Conservation (phyloP, 331 rosid genomes). For the Malus hybrid region DNA sequence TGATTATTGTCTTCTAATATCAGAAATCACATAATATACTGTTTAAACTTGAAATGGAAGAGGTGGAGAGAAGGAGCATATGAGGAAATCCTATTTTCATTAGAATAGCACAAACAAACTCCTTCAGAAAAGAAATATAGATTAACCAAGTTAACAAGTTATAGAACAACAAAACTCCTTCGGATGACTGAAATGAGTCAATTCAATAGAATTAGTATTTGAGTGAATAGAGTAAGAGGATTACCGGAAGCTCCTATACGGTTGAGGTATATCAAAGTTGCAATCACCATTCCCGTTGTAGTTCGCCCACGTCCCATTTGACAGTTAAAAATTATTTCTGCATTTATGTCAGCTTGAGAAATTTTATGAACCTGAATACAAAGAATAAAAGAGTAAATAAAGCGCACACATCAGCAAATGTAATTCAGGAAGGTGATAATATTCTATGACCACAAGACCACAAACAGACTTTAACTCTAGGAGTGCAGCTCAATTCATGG, state of each 20-base stretch:
- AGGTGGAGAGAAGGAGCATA: neutral
- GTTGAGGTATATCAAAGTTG: slow-evolving; percentile 79
- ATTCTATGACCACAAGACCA: neutral
- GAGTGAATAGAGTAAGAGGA: slow-evolving; percentile 2
- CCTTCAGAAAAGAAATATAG: neutral
- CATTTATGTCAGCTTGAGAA: slow-evolving; percentile 63
- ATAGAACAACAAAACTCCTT: neutral
- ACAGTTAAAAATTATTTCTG: slow-evolving; percentile 80
- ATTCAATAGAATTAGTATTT: neutral
- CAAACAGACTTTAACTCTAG: neutral
- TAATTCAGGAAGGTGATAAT: neutral
- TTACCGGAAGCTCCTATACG: slow-evolving; percentile 81
- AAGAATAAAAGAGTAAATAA: slow-evolving; percentile 16
- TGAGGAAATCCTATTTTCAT: neutral
- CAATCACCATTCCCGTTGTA: slow-evolving; percentile 94
- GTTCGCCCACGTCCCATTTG: slow-evolving; percentile 98
- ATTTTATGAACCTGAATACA: slow-evolving; percentile 70
- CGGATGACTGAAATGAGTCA: neutral
- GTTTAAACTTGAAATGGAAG: neutral
- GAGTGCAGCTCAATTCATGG: neutral
- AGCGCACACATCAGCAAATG: slow-evolving; percentile 5
- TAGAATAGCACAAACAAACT: neutral
- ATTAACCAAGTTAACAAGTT: neutral
- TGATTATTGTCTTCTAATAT: neutral
- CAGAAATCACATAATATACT: neutral